These are phyloP conservation scores for Rhypophila decipiens DNA, from an alignment of 495 filamentous ascomycete genomes.

Conservation along the genomic window DNA sequence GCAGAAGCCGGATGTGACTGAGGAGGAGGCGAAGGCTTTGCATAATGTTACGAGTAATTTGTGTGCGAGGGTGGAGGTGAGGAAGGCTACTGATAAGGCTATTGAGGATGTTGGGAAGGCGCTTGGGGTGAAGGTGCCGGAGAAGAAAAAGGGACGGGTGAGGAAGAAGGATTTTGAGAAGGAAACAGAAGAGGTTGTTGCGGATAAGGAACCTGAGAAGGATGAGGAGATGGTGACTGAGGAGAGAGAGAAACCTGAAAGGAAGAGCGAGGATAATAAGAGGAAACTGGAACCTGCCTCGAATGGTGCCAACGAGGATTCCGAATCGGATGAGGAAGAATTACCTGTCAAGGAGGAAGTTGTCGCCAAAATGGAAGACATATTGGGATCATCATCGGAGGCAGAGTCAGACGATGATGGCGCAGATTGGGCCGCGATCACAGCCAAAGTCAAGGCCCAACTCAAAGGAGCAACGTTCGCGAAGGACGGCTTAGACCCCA, in stretches of 20 bases:
- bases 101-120: conserved; percentile 56
- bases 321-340: background rate
- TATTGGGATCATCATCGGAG: conserved; percentile 14
- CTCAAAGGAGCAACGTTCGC: conserved; percentile 13
- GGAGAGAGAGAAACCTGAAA: background rate
- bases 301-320: background rate
- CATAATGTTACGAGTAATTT: conserved; percentile 77
- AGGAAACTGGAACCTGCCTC: too few relatives aligned
- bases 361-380: conserved; percentile 10
- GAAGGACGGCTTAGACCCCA: conserved; percentile 3
- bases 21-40: conserved; percentile 39
- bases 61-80: conserved; percentile 69
- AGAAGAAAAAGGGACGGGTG: conserved; percentile 23
- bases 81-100: conserved; percentile 56
- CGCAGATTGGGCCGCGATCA: conserved; percentile 12
- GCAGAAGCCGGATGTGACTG: conserved; percentile 39
- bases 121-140: conserved; percentile 51
- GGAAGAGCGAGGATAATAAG: background rate
- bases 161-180: conserved; percentile 8
- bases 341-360: background rate
- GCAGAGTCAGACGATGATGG: conserved; percentile 6
- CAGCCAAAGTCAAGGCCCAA: conserved; percentile 7
- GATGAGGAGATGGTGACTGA: background rate
- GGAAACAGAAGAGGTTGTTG: conserved; percentile 4
- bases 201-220: conserved; percentile 18